A percentile compares a stretch with the other conserved stretches of the same genome.
Conservation (phyloP, 2,329 filamentous ascomycete species). For the Juglanconis juglandina region DNA sequence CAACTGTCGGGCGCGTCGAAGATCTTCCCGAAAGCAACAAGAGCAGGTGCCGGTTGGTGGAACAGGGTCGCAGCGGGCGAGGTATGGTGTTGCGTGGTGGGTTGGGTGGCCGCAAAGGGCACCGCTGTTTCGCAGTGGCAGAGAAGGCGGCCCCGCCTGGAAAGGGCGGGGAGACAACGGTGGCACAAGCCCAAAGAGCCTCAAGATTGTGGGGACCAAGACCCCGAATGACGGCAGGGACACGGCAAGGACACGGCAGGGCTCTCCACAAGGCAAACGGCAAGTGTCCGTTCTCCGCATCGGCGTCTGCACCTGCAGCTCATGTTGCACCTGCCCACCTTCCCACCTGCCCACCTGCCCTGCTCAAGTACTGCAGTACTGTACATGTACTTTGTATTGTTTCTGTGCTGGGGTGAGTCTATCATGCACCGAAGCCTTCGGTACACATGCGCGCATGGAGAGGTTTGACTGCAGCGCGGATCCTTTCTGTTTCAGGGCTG, state of each 20-base stretch:
- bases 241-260: no score
- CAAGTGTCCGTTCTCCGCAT: background rate
- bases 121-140: conserved; percentile 8
- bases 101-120: background rate
- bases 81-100: background rate
- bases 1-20: background rate
- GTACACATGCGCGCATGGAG: no score
- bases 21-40: background rate
- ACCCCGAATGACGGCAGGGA: background rate
- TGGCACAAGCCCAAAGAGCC: background rate
- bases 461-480: no score
- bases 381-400: background rate
- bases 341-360: no score
- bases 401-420: background rate
- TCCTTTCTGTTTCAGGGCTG: no score
- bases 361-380: no score
- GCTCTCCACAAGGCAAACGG: background rate
- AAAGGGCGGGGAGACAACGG: conserved; percentile 4
- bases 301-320: no score
- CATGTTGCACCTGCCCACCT: no score
- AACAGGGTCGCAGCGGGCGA: conserved; percentile 1
- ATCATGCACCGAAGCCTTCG: background rate
- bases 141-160: background rate
- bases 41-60: background rate
- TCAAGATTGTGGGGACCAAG: background rate